phyloP scores from a whole-genome alignment of 2,329 filamentous ascomycete genomes.

The Chaetomium sp. region DNA sequence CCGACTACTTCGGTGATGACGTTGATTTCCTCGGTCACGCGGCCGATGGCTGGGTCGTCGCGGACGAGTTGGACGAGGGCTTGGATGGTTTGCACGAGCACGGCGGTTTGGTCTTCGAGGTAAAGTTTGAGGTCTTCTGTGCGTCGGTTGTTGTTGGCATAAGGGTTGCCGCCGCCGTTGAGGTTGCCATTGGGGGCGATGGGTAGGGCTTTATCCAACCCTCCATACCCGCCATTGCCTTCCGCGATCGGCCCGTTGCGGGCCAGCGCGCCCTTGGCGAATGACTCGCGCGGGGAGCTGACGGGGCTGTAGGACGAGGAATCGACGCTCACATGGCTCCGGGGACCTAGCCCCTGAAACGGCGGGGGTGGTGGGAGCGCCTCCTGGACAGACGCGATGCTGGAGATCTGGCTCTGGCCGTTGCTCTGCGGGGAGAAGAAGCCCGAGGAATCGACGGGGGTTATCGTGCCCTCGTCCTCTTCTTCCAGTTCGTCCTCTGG shows the following conservation, averaged over 20 bases:
- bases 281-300: conserved; percentile 60
- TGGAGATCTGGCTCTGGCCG: conserved; percentile 29
- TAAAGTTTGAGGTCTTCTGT: conserved; percentile 59
- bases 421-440: conserved; percentile 58
- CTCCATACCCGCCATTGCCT: conserved; percentile 33
- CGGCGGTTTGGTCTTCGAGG: conserved; percentile 74
- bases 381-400: conserved; percentile 31
- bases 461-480: conserved; percentile 61
- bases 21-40: conserved; percentile 63
- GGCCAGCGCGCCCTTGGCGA: conserved; percentile 26
- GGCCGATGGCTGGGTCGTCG: conserved; percentile 53
- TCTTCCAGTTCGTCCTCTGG: conserved; percentile 70
- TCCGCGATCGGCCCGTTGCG: conserved; percentile 19
- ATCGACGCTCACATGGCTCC: conserved; percentile 53
- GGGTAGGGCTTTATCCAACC: conserved; percentile 32
- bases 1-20: conserved; percentile 65
- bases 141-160: conserved; percentile 35
- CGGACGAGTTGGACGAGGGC: conserved; percentile 70
- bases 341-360: conserved; percentile 50
- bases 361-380: conserved; percentile 45
- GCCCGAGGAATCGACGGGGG: conserved; percentile 59
- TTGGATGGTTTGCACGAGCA: conserved; percentile 74
- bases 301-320: conserved; percentile 71
- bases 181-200: conserved; percentile 28
- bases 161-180: conserved; percentile 31